Conservation (phyloP, 768 basidiomycete species). For the Mycena metata region DNA sequence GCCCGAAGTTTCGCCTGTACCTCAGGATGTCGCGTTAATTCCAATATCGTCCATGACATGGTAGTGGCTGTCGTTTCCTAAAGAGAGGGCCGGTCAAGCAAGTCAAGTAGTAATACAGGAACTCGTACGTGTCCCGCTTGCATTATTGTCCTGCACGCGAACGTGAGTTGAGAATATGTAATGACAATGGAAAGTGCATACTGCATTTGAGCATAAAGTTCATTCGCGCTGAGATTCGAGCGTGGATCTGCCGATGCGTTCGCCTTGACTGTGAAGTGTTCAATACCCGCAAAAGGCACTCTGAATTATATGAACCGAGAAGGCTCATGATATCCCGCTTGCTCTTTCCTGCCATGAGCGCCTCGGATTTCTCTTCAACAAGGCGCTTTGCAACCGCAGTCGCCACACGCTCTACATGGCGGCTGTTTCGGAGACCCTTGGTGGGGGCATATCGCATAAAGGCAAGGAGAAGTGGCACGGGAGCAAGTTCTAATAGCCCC, state of each 20-base stretch:
- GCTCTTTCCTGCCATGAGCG: slow-evolving; percentile 61
- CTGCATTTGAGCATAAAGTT: slow-evolving; percentile 55
- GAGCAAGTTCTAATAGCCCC: slow-evolving; percentile 21
- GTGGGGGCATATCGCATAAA: slow-evolving; percentile 9
- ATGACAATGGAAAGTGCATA: slow-evolving; percentile 28
- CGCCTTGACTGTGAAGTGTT: slow-evolving; percentile 38
- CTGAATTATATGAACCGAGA: slow-evolving; percentile 57
- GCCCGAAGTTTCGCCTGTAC: slow-evolving; percentile 72
- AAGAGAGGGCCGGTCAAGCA: slow-evolving; percentile 44
- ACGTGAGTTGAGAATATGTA: not conserved
- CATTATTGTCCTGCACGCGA: slow-evolving; percentile 23
- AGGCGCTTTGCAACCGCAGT: slow-evolving; percentile 61
- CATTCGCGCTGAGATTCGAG: slow-evolving; percentile 37
- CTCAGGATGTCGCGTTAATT: slow-evolving; percentile 69
- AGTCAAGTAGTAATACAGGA: not conserved
- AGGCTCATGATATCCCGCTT: slow-evolving; percentile 69
- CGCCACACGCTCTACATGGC: slow-evolving; percentile 44
- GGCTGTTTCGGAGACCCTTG: slow-evolving; percentile 2
- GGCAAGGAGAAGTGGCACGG: not conserved
- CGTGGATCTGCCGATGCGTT: slow-evolving; percentile 38
- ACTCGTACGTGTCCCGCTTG: slow-evolving; percentile 19
- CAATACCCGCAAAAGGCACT: not conserved
- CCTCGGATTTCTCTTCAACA: slow-evolving; percentile 62
- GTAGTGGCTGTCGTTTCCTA: slow-evolving; percentile 74
- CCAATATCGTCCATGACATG: slow-evolving; percentile 72